Percentiles rank a stretch among this genome's conserved stretches.
These are phyloP conservation scores for Gliomastix tumulicola DNA, from an alignment of 2,329 filamentous ascomycete genomes.

Conservation along the genomic window DNA sequence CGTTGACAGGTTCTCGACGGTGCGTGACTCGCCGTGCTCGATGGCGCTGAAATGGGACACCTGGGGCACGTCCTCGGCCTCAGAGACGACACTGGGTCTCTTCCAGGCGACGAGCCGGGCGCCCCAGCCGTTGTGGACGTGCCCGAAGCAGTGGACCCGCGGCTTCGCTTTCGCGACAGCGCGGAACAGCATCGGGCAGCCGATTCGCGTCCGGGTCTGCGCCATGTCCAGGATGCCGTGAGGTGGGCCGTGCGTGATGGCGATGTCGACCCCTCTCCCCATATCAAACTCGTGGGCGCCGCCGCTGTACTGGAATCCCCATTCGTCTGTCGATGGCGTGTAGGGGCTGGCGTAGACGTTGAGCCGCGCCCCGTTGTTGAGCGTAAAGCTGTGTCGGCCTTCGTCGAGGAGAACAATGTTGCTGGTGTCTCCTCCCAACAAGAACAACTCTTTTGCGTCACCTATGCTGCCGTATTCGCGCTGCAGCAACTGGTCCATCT, in stretches of 20 bases:
- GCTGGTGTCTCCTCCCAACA: constrained; percentile 12
- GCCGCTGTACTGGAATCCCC: constrained; percentile 35
- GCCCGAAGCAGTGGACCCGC: constrained; percentile 27
- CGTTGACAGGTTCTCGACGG: constrained; percentile 24
- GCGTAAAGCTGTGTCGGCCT: constrained; percentile 27
- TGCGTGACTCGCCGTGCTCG: constrained; percentile 31
- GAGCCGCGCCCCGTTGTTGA: constrained; percentile 31
- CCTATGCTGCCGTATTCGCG: constrained; percentile 27
- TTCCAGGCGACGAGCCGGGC: constrained; percentile 41
- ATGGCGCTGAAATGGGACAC: constrained; percentile 39
- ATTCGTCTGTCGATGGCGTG: constrained; percentile 28
- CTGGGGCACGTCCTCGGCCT: constrained; percentile 9
- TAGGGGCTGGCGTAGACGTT: constrained; percentile 37
- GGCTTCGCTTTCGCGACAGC: constrained; percentile 19
- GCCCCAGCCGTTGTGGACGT: constrained; percentile 23
- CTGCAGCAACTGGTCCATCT: background rate
- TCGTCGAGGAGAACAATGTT: constrained; percentile 32
- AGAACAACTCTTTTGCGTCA: constrained; percentile 20
- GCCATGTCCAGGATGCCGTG: constrained; percentile 33
- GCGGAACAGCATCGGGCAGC: constrained; percentile 20
- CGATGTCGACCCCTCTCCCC: constrained; percentile 16
- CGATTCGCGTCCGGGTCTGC: constrained; percentile 13
- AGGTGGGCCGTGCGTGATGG: constrained; percentile 26
- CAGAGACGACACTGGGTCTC: too few relatives aligned
- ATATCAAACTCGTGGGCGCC: constrained; percentile 17